phyloP scores from a whole-genome alignment of 192 early-diverging fungal species.

The Backusella macrospora region DNA sequence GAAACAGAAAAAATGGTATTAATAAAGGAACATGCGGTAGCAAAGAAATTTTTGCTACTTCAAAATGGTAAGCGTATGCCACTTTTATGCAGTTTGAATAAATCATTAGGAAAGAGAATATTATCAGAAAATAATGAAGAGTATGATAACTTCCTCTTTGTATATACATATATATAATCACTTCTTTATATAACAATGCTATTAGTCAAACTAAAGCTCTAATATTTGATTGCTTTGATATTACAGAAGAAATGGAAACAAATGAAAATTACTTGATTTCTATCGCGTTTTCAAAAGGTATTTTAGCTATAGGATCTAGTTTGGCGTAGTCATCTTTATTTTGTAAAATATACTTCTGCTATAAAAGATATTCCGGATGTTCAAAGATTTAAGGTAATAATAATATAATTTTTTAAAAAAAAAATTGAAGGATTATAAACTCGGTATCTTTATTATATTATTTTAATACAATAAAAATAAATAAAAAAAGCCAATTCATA shows the following conservation, averaged over 20 bases:
- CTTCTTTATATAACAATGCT: not conserved
- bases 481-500: not conserved
- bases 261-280: conserved; percentile 14
- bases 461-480: too few relatives aligned
- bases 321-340: conserved; percentile 3
- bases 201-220: conserved; percentile 1
- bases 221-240: not conserved
- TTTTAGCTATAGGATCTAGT: conserved; percentile 17
- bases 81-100: too few relatives aligned
- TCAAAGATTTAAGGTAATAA: conserved; percentile 18
- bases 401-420: not conserved
- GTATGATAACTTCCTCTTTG: not conserved
- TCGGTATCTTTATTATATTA: too few relatives aligned
- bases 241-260: not conserved
- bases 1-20: too few relatives aligned
- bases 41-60: too few relatives aligned
- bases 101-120: not conserved
- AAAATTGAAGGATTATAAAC: too few relatives aligned
- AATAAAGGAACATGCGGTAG: too few relatives aligned
- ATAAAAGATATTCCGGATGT: not conserved
- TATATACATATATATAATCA: not conserved
- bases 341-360: conserved; percentile 13
- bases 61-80: too few relatives aligned
- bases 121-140: not conserved
- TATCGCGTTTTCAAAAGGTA: conserved; percentile 10